Evolutionary conservation across 148 eudicot genomes (phyloP).

Genomic region (Rheum nobile): DNA sequence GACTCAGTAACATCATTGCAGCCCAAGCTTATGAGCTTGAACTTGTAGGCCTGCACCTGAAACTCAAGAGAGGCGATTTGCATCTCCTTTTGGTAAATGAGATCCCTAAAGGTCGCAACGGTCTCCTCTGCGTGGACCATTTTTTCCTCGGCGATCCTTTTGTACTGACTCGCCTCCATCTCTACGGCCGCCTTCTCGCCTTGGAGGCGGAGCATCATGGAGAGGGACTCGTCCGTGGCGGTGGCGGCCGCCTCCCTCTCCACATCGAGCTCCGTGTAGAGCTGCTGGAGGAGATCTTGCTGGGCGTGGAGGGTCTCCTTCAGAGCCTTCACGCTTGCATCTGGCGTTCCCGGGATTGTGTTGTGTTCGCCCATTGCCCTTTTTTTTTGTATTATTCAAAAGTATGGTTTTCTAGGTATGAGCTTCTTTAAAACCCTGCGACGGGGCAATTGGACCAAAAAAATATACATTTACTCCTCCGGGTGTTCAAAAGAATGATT

Average conservation of each 20-base stretch:
- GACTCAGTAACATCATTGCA: constrained; percentile 24
- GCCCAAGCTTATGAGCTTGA: constrained; percentile 63
- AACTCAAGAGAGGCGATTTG: constrained; percentile 71
- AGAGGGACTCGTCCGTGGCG: constrained; percentile 82
- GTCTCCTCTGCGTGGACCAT: constrained; percentile 75
- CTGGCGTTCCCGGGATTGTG: constrained; percentile 15
- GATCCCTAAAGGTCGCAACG: constrained; percentile 53
- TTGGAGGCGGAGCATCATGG: constrained; percentile 78
- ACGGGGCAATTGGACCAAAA: too few relatives aligned
- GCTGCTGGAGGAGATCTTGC: constrained; percentile 71
- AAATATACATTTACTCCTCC: too few relatives aligned
- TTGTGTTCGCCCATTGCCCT: not conserved
- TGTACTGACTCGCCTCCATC: constrained; percentile 89
- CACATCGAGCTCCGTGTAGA: constrained; percentile 70
- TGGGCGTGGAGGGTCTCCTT: constrained; percentile 69
- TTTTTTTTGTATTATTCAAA: not conserved
- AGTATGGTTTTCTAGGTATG: too few relatives aligned
- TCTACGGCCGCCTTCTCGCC: constrained; percentile 84
- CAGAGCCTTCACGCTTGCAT: constrained; percentile 20
- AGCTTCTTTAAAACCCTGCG: too few relatives aligned
- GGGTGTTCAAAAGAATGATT: not conserved
- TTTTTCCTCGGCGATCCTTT: constrained; percentile 84
- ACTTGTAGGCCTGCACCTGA: constrained; percentile 74
- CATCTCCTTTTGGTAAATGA: constrained; percentile 82
- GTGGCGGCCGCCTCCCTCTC: constrained; percentile 79